A percentile compares a stretch with the other conserved stretches of the same genome.
phyloP scores from a whole-genome alignment of 192 early-diverging fungal genomes.

The Entomortierella lignicola region DNA sequence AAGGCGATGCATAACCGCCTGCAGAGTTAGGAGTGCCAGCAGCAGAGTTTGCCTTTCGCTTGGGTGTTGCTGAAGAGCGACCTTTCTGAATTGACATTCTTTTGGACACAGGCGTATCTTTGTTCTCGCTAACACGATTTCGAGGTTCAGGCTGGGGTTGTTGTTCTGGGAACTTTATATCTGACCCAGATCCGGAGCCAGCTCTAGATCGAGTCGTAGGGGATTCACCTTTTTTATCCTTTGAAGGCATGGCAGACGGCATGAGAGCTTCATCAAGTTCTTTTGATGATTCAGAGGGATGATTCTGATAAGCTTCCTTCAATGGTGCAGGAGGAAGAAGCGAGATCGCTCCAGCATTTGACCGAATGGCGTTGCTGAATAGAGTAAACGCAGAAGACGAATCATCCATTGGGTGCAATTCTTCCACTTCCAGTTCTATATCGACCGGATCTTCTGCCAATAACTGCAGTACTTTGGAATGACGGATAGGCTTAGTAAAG shows the following conservation, averaged over 20 bases:
- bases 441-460: conserved; percentile 19
- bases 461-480: conserved; percentile 42
- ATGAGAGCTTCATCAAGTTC: background rate
- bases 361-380: conserved; percentile 4
- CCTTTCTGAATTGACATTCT: background rate
- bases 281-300: background rate
- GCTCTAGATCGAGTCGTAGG: background rate
- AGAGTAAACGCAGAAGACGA: conserved; percentile 8
- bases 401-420: conserved; percentile 12
- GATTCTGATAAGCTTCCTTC: background rate
- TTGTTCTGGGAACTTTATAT: conserved; percentile 18
- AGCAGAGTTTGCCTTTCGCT: background rate
- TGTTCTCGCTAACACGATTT: background rate
- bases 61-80: conserved; percentile 8
- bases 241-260: background rate
- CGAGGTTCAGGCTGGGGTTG: conserved; percentile 32
- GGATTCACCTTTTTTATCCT: background rate
- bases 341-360: background rate
- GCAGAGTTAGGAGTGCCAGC: conserved; percentile 10
- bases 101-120: conserved; percentile 7
- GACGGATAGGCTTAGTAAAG: conserved; percentile 44
- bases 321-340: conserved; percentile 9
- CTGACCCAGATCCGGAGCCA: conserved; percentile 10
- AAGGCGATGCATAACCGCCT: conserved; percentile 22
- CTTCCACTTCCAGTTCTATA: conserved; percentile 17